These are phyloP conservation scores for Solioccasus polychromus DNA, from an alignment of 768 basidiomycete species.

Conservation along the genomic window DNA sequence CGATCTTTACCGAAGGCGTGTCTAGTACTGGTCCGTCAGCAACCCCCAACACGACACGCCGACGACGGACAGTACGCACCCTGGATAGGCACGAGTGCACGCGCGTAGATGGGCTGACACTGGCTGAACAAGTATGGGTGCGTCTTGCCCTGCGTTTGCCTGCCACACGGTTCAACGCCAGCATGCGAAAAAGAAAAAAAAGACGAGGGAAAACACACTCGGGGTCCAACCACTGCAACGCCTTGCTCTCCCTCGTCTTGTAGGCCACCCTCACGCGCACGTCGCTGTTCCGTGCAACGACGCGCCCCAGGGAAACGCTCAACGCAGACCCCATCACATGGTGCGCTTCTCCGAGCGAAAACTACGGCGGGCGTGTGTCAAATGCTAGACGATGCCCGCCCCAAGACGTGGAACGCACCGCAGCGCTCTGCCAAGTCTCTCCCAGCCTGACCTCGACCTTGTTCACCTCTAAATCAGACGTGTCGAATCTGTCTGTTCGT, in stretches of 20 bases:
- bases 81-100: slow-evolving; percentile 76
- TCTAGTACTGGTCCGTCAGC: no score
- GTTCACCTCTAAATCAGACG: slow-evolving; percentile 61
- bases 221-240: slow-evolving; percentile 85
- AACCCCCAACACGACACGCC: no score
- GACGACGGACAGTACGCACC: slow-evolving; percentile 37
- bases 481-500: slow-evolving; percentile 84
- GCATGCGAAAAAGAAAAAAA: no score
- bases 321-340: slow-evolving; percentile 76
- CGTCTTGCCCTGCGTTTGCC: slow-evolving; percentile 85
- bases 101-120: slow-evolving; percentile 88
- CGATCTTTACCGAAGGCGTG: slow-evolving; percentile 82
- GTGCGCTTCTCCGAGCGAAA: slow-evolving; percentile 52
- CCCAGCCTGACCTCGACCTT: slow-evolving; percentile 49
- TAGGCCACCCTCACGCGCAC: slow-evolving; percentile 58
- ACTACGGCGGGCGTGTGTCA: slow-evolving; percentile 34
- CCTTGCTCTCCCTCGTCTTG: slow-evolving; percentile 70
- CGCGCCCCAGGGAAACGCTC: slow-evolving; percentile 49
- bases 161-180: slow-evolving; percentile 22
- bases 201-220: slow-evolving; percentile 44
- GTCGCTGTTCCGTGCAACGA: slow-evolving; percentile 27
- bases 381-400: no score
- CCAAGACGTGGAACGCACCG: slow-evolving; percentile 36
- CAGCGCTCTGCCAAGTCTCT: slow-evolving; percentile 37
- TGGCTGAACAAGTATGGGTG: slow-evolving; percentile 93